Evolutionary conservation across 1,284 basidiomycete species (phyloP).

Genomic region (Peniophora sp.): DNA sequence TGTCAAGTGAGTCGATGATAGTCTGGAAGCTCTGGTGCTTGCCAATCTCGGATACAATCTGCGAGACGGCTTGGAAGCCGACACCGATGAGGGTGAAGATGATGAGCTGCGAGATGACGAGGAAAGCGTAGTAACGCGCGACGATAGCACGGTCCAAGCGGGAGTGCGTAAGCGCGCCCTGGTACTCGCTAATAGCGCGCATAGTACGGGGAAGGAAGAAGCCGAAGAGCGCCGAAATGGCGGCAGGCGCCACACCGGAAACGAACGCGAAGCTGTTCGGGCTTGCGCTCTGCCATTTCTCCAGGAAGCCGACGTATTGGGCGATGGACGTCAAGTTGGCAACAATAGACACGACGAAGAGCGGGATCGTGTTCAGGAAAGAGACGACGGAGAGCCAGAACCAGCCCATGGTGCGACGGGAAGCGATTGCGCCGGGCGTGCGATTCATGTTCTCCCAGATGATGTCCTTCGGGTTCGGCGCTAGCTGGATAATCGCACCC

Average conservation of each 20-base stretch:
- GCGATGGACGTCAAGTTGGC: slow-evolving; percentile 67
- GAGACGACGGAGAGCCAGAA: slow-evolving; percentile 69
- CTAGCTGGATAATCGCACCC: slow-evolving; percentile 62
- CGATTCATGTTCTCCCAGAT: slow-evolving; percentile 87
- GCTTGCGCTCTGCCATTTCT: slow-evolving; percentile 57
- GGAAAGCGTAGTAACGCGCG: slow-evolving; percentile 86
- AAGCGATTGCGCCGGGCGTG: slow-evolving; percentile 54
- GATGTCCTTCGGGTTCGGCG: slow-evolving; percentile 83
- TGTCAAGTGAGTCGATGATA: slow-evolving; percentile 60
- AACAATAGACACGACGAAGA: slow-evolving; percentile 73
- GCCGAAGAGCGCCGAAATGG: slow-evolving; percentile 83
- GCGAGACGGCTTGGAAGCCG: slow-evolving; percentile 65
- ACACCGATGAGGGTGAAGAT: slow-evolving; percentile 91
- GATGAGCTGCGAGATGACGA: slow-evolving; percentile 84
- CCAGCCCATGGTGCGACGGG: slow-evolving; percentile 70
- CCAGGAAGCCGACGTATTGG: slow-evolving; percentile 63
- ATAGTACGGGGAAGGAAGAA: slow-evolving; percentile 86
- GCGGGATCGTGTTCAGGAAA: slow-evolving; percentile 88
- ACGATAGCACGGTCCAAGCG: slow-evolving; percentile 84
- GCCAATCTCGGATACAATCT: slow-evolving; percentile 65
- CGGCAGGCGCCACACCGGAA: slow-evolving; percentile 84
- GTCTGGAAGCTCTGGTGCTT: slow-evolving; percentile 55
- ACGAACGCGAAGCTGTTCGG: slow-evolving; percentile 61
- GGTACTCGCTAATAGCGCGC: slow-evolving; percentile 76
- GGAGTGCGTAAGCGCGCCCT: slow-evolving; percentile 73